A percentile compares a stretch with the other conserved stretches of the same genome.
Conservation (phyloP, 495 filamentous ascomycete genomes). For the Tuber magnatum region DNA sequence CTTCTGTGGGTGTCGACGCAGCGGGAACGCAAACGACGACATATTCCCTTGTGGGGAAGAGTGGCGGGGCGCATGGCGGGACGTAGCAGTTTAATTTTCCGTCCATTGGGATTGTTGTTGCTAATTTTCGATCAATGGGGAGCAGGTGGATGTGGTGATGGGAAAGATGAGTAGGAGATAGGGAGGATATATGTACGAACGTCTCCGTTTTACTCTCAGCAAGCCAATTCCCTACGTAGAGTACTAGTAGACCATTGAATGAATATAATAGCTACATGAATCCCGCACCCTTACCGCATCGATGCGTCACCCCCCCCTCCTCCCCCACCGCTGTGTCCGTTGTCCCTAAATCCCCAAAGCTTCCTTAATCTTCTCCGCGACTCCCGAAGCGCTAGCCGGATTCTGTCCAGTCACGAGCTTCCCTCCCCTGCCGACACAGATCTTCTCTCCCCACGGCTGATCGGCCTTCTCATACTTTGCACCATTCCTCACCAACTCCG, state of each 20-base stretch:
- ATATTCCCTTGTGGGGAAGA: background rate
- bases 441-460: conserved; percentile 53
- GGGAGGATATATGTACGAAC: background rate
- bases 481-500: conserved; percentile 49
- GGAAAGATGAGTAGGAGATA: background rate
- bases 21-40: background rate
- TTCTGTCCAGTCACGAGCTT: conserved; percentile 70
- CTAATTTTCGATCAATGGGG: background rate
- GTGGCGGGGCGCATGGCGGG: no score
- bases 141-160: background rate
- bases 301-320: background rate
- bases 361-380: conserved; percentile 48
- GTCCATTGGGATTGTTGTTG: background rate
- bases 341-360: conserved; percentile 20
- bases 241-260: background rate
- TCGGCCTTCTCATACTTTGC: conserved; percentile 55
- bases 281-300: background rate
- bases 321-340: background rate
- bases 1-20: background rate
- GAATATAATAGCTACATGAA: background rate
- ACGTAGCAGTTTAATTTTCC: background rate
- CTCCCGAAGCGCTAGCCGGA: conserved; percentile 55
- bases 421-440: conserved; percentile 53
- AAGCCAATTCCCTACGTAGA: background rate
- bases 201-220: background rate